These are phyloP conservation scores for Ammopiptanthus mongolicus DNA, from an alignment of 306 rosid genomes.

Conservation along the genomic window DNA sequence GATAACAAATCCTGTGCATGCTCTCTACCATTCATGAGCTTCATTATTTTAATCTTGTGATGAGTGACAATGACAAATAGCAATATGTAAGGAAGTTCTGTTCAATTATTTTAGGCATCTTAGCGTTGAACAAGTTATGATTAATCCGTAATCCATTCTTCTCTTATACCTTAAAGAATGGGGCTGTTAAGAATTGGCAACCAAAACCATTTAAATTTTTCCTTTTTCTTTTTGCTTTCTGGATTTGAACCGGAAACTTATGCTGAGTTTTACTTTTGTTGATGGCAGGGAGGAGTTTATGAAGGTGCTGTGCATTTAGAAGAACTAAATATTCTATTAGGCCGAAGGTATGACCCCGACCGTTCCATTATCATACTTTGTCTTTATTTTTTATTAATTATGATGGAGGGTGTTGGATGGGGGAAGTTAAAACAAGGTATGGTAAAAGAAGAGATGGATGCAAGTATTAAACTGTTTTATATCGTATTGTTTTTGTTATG, in stretches of 20 bases:
- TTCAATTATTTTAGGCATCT: neutral
- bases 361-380: neutral
- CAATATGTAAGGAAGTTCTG: neutral
- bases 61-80: neutral
- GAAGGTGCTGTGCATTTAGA: conserved; percentile 72
- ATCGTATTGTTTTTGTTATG: neutral
- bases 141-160: neutral
- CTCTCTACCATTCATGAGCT: neutral
- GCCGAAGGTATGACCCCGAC: conserved; percentile 47
- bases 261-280: neutral
- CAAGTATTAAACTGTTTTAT: neutral
- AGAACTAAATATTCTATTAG: conserved; percentile 61
- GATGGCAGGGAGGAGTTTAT: conserved; percentile 57
- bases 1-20: neutral
- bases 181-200: neutral
- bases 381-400: neutral
- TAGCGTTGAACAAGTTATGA: neutral
- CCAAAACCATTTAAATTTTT: neutral
- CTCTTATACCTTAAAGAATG: neutral
- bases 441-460: neutral
- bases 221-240: neutral
- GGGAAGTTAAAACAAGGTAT: neutral
- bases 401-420: no score
- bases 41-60: neutral
- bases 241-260: neutral